These are phyloP conservation scores for Pythium biforme DNA, from an alignment of 352 stramenopile genomes.

Conservation along the genomic window DNA sequence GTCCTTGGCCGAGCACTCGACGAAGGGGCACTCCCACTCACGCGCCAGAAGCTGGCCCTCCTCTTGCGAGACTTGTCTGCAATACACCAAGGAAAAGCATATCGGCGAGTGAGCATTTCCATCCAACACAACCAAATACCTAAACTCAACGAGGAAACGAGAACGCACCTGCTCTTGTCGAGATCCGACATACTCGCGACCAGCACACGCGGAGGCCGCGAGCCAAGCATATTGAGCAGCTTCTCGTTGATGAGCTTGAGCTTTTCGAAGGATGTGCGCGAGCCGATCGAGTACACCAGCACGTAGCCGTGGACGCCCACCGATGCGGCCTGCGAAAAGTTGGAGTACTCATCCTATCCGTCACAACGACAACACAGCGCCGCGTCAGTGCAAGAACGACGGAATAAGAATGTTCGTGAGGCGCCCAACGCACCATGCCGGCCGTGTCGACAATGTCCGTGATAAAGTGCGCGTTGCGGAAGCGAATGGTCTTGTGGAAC, in stretches of 20 bases:
- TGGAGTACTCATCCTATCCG: conserved; percentile 95
- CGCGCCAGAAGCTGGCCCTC: conserved; percentile 89
- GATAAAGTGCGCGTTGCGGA: conserved; percentile 95
- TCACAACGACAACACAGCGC: too few species aligned
- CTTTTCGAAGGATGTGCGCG: conserved; percentile 92
- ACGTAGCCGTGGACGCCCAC: conserved; percentile 95
- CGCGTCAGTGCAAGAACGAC: background rate
- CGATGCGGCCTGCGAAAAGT: conserved; percentile 94
- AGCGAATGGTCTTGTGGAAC: conserved; percentile 95
- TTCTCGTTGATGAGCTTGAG: conserved; percentile 95
- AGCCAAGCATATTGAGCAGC: conserved; percentile 93
- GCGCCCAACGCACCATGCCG: conserved; percentile 76
- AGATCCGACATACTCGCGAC: conserved; percentile 96
- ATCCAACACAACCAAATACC: background rate
- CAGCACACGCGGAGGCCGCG: conserved; percentile 91
- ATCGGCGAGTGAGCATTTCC: background rate
- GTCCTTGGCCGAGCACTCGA: conserved; percentile 94
- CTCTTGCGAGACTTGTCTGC: conserved; percentile 75
- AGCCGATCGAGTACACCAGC: conserved; percentile 94
- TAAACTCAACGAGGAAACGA: too few species aligned
- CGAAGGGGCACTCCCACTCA: conserved; percentile 91
- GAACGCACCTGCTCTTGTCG: conserved; percentile 83
- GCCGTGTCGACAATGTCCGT: conserved; percentile 98
- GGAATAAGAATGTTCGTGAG: background rate
- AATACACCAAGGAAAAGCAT: background rate